phyloP scores from a whole-genome alignment of 768 basidiomycete species.

The Collybiopsis confluens region DNA sequence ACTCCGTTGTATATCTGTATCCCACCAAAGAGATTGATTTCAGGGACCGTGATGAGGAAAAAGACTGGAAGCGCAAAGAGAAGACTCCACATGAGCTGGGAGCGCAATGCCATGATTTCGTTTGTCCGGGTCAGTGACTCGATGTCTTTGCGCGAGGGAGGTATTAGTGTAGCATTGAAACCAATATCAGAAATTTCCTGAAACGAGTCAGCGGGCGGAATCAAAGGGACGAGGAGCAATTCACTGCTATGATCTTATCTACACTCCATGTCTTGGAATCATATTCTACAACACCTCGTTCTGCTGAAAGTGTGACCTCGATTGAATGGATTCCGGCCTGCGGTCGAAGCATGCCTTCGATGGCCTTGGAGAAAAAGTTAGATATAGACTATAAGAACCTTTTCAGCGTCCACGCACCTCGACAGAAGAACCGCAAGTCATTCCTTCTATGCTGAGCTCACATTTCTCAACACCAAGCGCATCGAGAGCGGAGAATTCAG shows the following conservation, averaged over 20 bases:
- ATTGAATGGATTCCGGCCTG: conserved; percentile 86
- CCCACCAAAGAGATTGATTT: conserved; percentile 49
- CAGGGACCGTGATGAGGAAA: conserved; percentile 80
- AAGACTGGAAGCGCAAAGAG: conserved; percentile 92
- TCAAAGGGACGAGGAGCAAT: conserved; percentile 25
- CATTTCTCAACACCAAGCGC: conserved; percentile 46
- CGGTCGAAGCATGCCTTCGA: conserved; percentile 76
- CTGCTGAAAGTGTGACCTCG: conserved; percentile 93
- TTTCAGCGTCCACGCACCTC: too few relatives aligned
- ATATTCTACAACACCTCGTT: conserved; percentile 88
- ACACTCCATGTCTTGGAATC: conserved; percentile 78
- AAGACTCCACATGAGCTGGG: conserved; percentile 69
- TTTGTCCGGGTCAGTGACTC: conserved; percentile 83
- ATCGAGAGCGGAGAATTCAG: conserved; percentile 14
- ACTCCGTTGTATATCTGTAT: conserved; percentile 58
- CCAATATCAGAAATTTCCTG: conserved; percentile 92
- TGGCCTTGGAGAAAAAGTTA: too few relatives aligned
- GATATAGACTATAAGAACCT: too few relatives aligned
- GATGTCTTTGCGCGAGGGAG: conserved; percentile 71
- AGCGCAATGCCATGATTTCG: conserved; percentile 88
- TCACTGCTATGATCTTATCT: conserved; percentile 72
- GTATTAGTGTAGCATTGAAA: conserved; percentile 88
- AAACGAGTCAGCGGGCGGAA: conserved; percentile 6
- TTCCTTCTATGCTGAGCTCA: conserved; percentile 80
- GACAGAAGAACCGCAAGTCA: conserved; percentile 89